Evolutionary conservation across 2,329 filamentous ascomycete species (phyloP), one percentile per base, ranked within the genome.

Genomic region (Calonectria ilicicola): DNA sequence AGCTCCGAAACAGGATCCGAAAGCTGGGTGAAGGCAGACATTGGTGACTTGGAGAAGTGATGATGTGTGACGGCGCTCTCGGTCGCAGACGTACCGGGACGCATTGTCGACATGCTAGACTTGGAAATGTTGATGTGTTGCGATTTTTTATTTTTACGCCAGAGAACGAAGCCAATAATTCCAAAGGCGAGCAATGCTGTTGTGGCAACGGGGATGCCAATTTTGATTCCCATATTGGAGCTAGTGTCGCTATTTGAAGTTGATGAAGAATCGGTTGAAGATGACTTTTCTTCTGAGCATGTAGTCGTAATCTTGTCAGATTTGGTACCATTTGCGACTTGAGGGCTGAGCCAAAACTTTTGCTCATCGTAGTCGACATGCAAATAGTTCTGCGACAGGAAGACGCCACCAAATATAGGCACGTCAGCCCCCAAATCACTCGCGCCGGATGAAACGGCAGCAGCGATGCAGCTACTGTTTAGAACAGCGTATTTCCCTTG

Each of bases 371-470:
- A 71, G 26, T 71, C 69, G 19, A 71, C 64, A 1, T 67, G 63
- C 32, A 71, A 23, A n/a, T 71, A 71, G 53, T 71, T 71, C 17
- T 71, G 69, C 26, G 69, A 71, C 10, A 71, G 35, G 19, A 71
- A 71, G 26, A 71, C 64, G n/a, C 69, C 69, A 3, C 51, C 69
- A 12, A 70, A 58, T 15, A 70, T 67, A 19, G 69, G 69, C 8
- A 70, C 63, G 21, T 49, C 46, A 27, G 32, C 38, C 14, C 69
- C 69, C 10, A 70, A 63, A 10, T 70, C 63, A n/a, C 63, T 70
- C 12, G 44, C 19, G 2, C 63, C 69, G 2, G 64, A 62, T 2
- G 63, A 49, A 1, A 70, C 69, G 1, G 69, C 21, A 10, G 69
- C 69, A 5, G 69, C 53, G 21, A 70, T 62, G 17, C 63, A 63